Percentiles rank a stretch among this genome's conserved stretches.
Conservation (phyloP, 306 rosid species). For the Phaseolus lunatus region DNA sequence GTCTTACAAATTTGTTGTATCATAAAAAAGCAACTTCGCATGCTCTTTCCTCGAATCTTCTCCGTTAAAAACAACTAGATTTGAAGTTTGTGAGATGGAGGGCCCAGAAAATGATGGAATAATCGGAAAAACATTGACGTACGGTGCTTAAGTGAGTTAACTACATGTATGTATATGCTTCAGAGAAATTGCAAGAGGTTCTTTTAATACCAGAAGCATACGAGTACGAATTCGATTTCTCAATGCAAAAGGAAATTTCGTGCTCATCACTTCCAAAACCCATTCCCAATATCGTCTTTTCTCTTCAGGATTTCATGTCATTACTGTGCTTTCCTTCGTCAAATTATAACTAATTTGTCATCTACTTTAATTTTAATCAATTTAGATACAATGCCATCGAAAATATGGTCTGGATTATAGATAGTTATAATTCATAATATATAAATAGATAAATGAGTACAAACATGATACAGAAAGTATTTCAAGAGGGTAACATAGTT, state of each 20-base stretch:
- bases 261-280: neutral
- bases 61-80: constrained; percentile 32
- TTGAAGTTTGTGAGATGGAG: constrained; percentile 33
- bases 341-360: too few species aligned
- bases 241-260: constrained; percentile 41
- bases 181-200: constrained; percentile 6
- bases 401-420: too few species aligned
- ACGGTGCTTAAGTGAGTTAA: neutral
- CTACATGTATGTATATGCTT: neutral
- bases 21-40: constrained; percentile 24
- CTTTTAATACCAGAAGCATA: neutral
- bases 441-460: too few species aligned
- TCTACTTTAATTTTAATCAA: too few species aligned
- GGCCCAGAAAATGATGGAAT: neutral
- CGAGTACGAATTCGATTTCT: neutral
- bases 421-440: too few species aligned
- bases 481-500: too few species aligned
- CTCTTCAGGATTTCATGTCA: neutral
- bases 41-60: constrained; percentile 54
- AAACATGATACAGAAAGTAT: too few species aligned
- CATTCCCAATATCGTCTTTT: neutral
- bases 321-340: neutral
- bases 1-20: constrained; percentile 40
- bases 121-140: neutral
- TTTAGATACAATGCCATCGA: too few species aligned